Base-by-base conservation (phyloP, 78 protist genomes). In the Trichosphaerium sp. region DNA sequence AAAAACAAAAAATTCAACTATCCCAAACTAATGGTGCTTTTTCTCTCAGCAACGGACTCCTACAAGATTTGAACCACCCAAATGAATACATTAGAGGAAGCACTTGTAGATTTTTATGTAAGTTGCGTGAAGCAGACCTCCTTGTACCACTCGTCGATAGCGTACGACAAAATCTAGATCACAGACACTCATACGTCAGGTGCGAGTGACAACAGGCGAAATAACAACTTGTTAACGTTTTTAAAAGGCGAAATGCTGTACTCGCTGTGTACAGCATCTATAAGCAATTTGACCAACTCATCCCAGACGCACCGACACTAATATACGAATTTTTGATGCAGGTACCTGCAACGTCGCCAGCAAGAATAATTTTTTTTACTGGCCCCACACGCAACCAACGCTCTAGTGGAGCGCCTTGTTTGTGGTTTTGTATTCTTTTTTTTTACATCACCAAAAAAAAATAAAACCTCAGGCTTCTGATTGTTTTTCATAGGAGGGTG, bases 161-260 rank as follows among this genome's bases (percentile, higher is more conserved):
- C n/a, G 68, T 93, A 26, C 65, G 69, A 37, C 32, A 44, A 47
- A 88, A 88, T 82, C 80, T 95, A n/a, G 93, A 78, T 73, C 82
- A 87, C 69, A 52, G 92, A 38, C 88, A 84, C 67, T 71, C 85
- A 1, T 83, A 42, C 34, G 74, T 64, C 40, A 62, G 74, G 23
- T 7, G 7, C 57, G 4, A 6, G 7, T 15, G 7, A 29, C 23
- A 29, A 4, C 38, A 28, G 56, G 38, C 25, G 56, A 15, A 54
- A 2, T 52, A 39, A 25, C 63, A 61, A 12, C 71, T 28, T 55
- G 5, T 65, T 34, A 84, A 82, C 23, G 91, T 85, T 39, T 75
- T n/a, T n/a, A n/a, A n/a, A n/a, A n/a, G 88, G 52, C 69, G 92
- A 43, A 93, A 91, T 74, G 99, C 99, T 3, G 96, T 95, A 26